These are phyloP conservation scores for Rhynchospora breviuscula DNA, from an alignment of 176 grass and related monocot genomes.

Conservation along the genomic window DNA sequence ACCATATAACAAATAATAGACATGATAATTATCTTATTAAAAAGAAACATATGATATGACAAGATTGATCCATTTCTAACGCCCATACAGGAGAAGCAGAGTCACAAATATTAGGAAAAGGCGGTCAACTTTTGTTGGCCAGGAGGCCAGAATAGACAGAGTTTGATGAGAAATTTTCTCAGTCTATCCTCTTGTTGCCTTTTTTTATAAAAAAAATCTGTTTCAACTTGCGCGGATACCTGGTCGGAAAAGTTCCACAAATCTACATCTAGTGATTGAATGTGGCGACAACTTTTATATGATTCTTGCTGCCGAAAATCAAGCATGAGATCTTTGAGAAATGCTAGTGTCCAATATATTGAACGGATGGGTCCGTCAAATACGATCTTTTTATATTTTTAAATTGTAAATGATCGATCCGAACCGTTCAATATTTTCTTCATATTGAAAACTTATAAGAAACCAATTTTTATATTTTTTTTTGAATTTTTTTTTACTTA, in stretches of 20 bases:
- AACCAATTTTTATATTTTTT: too few relatives aligned
- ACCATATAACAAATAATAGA: not conserved
- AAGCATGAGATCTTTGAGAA: not conserved
- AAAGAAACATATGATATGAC: not conserved
- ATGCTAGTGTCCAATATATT: too few relatives aligned
- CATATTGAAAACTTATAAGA: too few relatives aligned
- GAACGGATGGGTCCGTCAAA: too few relatives aligned
- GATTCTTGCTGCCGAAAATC: not conserved
- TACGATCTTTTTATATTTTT: too few relatives aligned
- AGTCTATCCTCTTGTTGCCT: not conserved
- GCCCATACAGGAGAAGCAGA: not conserved
- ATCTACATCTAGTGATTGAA: not conserved
- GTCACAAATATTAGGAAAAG: not conserved
- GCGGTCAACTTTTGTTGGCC: constrained; percentile 13
- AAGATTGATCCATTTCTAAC: not conserved
- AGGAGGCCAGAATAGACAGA: not conserved
- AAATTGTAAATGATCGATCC: too few relatives aligned
- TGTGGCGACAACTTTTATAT: not conserved
- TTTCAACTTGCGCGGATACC: not conserved
- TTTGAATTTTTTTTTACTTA: too few relatives aligned
- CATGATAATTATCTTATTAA: not conserved
- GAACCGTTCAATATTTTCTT: too few relatives aligned
- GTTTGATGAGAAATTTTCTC: not conserved
- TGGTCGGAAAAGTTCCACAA: not conserved
- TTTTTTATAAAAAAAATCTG: not conserved